Percentiles rank a stretch among this genome's conserved stretches.
These are phyloP conservation scores for Hirschfeldia incana DNA, from an alignment of 345 rosid species.

Conservation along the genomic window DNA sequence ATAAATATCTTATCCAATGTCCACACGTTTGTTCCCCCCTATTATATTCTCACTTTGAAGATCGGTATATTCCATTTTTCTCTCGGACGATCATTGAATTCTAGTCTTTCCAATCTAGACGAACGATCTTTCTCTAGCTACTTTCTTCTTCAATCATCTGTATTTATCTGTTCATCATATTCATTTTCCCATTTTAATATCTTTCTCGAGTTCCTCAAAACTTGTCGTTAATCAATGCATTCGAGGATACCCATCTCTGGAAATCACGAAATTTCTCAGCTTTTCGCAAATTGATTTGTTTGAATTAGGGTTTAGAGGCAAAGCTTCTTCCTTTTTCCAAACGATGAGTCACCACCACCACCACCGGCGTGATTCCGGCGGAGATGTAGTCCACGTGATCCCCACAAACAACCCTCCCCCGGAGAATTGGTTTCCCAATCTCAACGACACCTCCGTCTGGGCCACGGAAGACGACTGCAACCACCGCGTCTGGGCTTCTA, in stretches of 20 bases:
- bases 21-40: background rate
- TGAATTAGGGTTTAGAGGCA: constrained; percentile 43
- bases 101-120: constrained; percentile 24
- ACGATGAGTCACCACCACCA: constrained; percentile 55
- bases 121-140: background rate
- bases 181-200: constrained; percentile 5
- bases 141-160: background rate
- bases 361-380: constrained; percentile 60
- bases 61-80: constrained; percentile 9
- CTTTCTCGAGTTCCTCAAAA: constrained; percentile 26
- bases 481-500: constrained; percentile 59
- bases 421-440: constrained; percentile 65
- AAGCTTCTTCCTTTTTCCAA: background rate
- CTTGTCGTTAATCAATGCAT: constrained; percentile 27
- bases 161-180: background rate
- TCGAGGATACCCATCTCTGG: constrained; percentile 36
- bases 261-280: constrained; percentile 14
- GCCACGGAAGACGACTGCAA: constrained; percentile 90
- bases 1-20: constrained; percentile 31
- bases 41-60: background rate
- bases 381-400: constrained; percentile 77
- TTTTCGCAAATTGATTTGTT: constrained; percentile 9
- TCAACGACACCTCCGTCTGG: constrained; percentile 64
- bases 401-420: constrained; percentile 50
- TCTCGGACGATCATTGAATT: constrained; percentile 5